Evolutionary conservation across 1,284 basidiomycete species (phyloP).

Genomic region (Trametes sp.): DNA sequence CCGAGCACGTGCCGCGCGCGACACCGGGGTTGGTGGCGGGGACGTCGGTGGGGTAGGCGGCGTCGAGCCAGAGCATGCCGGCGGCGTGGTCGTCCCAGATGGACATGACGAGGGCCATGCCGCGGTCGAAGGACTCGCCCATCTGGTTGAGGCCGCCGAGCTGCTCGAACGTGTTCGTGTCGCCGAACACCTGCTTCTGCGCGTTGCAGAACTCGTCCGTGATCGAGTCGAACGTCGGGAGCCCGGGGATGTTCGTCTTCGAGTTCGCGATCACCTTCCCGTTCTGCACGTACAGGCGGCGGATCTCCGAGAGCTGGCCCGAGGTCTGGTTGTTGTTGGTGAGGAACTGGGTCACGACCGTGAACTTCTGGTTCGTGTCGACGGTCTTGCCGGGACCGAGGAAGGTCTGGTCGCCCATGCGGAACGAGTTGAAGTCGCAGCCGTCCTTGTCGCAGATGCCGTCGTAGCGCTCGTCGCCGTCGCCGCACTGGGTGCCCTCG

Average conservation of each 20-base stretch:
- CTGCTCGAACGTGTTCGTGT: slow-evolving; percentile 53
- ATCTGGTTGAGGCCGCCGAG: slow-evolving; percentile 55
- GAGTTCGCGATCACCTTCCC: slow-evolving; percentile 58
- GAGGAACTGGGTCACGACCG: slow-evolving; percentile 64
- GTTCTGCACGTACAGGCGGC: slow-evolving; percentile 61
- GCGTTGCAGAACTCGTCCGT: slow-evolving; percentile 46
- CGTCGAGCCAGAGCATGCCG: slow-evolving; percentile 52
- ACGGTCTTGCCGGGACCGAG: slow-evolving; percentile 54
- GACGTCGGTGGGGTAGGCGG: slow-evolving; percentile 44
- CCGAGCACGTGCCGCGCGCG: slow-evolving; percentile 46
- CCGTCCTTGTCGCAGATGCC: slow-evolving; percentile 58
- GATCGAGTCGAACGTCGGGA: slow-evolving; percentile 47
- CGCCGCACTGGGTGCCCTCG: slow-evolving; percentile 44
- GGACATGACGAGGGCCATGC: slow-evolving; percentile 61
- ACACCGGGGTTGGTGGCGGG: slow-evolving; percentile 45
- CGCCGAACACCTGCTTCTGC: slow-evolving; percentile 48
- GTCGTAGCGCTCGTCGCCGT: slow-evolving; percentile 43
- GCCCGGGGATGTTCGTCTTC: slow-evolving; percentile 51
- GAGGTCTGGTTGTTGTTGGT: slow-evolving; percentile 52
- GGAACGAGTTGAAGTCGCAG: slow-evolving; percentile 66
- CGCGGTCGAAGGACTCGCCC: slow-evolving; percentile 51
- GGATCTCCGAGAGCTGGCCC: slow-evolving; percentile 58
- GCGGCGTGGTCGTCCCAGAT: slow-evolving; percentile 55
- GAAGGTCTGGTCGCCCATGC: slow-evolving; percentile 58
- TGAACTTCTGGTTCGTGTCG: slow-evolving; percentile 55